These are phyloP conservation scores for Effrenium voratum DNA, from an alignment of 73 alveolate species.

Conservation along the genomic window DNA sequence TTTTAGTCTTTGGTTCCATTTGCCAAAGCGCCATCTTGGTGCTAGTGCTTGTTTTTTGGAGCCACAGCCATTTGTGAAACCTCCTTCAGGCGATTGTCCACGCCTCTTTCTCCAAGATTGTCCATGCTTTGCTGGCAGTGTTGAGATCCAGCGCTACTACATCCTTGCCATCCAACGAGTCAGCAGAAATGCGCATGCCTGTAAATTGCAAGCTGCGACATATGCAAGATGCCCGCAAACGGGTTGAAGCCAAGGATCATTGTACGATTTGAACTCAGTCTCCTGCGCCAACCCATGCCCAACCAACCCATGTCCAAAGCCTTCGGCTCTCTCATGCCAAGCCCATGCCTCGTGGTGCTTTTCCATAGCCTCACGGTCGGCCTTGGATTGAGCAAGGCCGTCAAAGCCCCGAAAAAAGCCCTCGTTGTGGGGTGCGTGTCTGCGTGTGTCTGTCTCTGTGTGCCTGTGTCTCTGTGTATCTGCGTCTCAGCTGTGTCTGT, in stretches of 20 bases:
- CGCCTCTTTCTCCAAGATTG: constrained; percentile 50
- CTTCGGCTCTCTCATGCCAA: background rate
- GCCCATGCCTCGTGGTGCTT: constrained; percentile 53
- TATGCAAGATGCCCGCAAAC: background rate
- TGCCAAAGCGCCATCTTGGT: too few species aligned
- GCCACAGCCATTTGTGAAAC: too few species aligned
- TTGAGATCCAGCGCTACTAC: constrained; percentile 57
- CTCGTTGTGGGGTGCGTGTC: too few species aligned
- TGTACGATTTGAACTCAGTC: constrained; percentile 67
- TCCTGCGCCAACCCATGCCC: too few species aligned
- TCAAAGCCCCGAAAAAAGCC: too few species aligned
- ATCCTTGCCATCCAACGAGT: background rate
- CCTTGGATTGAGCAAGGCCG: background rate
- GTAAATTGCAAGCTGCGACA: background rate
- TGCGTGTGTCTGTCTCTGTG: too few species aligned
- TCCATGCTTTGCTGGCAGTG: constrained; percentile 5
- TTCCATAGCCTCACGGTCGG: constrained; percentile 38
- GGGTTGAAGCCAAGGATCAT: background rate
- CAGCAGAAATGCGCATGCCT: background rate
- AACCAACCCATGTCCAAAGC: too few species aligned
- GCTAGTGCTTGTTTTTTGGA: too few species aligned
- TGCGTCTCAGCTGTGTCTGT: too few species aligned
- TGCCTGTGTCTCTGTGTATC: too few species aligned
- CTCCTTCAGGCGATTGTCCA: too few species aligned
- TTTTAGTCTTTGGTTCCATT: too few species aligned